Evolutionary conservation across 75 land plant species (phyloP).

Genomic region (Gnetum montanum): DNA sequence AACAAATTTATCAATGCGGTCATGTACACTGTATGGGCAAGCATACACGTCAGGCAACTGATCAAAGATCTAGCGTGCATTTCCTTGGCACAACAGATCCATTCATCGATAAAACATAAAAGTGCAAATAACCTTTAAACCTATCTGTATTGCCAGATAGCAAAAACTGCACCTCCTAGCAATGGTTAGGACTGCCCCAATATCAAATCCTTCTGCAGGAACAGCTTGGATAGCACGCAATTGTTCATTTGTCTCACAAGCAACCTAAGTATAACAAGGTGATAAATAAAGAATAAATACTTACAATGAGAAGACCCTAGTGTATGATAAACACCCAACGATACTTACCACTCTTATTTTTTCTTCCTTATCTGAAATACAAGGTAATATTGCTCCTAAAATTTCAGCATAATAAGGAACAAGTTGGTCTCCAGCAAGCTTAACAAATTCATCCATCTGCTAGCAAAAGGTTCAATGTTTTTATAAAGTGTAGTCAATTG

Average conservation of each 20-base stretch:
- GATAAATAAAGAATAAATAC: constrained; percentile 1
- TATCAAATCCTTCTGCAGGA: constrained; percentile 79
- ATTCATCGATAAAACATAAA: constrained; percentile 5
- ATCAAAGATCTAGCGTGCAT: constrained; percentile 6
- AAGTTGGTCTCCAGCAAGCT: constrained; percentile 95
- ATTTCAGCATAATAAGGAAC: constrained; percentile 95
- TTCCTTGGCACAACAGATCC: constrained; percentile 4
- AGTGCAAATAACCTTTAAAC: constrained; percentile 12
- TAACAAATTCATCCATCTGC: constrained; percentile 97
- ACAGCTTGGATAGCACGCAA: constrained; percentile 60
- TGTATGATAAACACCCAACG: neutral
- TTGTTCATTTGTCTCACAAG: constrained; percentile 97
- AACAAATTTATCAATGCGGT: no score
- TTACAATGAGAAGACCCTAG: no score
- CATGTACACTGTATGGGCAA: no score
- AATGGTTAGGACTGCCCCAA: constrained; percentile 74
- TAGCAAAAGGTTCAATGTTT: constrained; percentile 4
- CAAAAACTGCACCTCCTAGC: constrained; percentile 70
- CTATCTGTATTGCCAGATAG: constrained; percentile 9
- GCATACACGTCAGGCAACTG: no score
- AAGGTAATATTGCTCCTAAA: constrained; percentile 86
- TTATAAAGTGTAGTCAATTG: no score
- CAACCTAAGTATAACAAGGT: no score
- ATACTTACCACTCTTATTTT: constrained; percentile 88
- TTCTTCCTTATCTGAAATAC: constrained; percentile 97